Base-by-base conservation (phyloP, 2,329 filamentous ascomycete species). In the Microcyclosporella mali region DNA sequence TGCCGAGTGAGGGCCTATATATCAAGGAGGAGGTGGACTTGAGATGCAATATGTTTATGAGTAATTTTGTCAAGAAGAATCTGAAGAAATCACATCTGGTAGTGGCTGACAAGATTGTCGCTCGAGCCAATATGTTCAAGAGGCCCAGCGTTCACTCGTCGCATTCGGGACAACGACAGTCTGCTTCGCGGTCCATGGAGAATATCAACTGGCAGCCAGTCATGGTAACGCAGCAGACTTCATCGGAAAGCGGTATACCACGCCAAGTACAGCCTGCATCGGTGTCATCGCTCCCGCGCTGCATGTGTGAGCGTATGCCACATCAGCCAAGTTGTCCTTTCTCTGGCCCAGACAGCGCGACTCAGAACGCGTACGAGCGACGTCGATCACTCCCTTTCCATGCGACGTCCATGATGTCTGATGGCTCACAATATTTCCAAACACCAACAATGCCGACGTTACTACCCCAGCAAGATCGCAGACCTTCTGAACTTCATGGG, bases 1-100 rank as follows among this genome's bases (percentile, higher is more conserved):
- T 74, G 0, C 86, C 87, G 0, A 65, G 73, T 16, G 70, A 78
- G 31, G 88, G 87, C 0, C 69, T 94, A 10, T 94, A 88, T 60
- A 69, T 94, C 32, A 75, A 84, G n/a, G 88, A 94, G 69, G 88
- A 94, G 52, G 82, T 92, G 37, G 82, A 88, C 50, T 81, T 94
- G 72, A 77, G 77, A 44, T 94, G 87, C 68, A 90, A 88, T 57
- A 69, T 88, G 45, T 70, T 92, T 49, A 77, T 92, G 69, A 74
- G 81, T 0, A 67, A 70, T 6, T 94, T 94, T 58, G 84, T 94
- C 45, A 89, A 85, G 71, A 85, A 81, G 66, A 92, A 85, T 11
- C 73, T 94, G 34, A 85, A 85, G 56, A 85, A 84, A 58, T 78
- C 85, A 0, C 87, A 94, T 57, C 74, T 71, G 8, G 70, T 75